These are phyloP conservation scores for Coemansia sp. DNA, from an alignment of 371 early-diverging fungal species.

Conservation along the genomic window DNA sequence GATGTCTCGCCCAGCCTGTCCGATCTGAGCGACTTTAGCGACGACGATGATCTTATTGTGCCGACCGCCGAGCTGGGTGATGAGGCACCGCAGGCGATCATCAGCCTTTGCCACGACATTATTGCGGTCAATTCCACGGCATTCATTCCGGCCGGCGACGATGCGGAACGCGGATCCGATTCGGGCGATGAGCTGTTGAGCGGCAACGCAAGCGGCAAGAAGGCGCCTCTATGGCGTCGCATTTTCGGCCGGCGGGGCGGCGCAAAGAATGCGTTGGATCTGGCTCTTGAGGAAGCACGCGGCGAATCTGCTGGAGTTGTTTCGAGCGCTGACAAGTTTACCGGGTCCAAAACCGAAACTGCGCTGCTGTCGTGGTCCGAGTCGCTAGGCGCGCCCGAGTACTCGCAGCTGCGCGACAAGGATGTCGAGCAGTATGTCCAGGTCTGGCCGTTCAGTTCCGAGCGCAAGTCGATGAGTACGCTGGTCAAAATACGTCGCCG, in stretches of 20 bases:
- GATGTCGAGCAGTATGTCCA: constrained; percentile 51
- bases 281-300: constrained; percentile 17
- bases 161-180: constrained; percentile 10
- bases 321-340: constrained; percentile 55
- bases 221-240: constrained; percentile 32
- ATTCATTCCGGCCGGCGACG: constrained; percentile 53
- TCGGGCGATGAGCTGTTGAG: constrained; percentile 22
- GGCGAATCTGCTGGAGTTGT: constrained; percentile 10
- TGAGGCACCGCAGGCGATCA: constrained; percentile 50
- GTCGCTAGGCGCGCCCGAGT: constrained; percentile 58
- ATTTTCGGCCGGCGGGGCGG: constrained; percentile 10
- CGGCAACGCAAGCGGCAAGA: constrained; percentile 9
- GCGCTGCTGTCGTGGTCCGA: constrained; percentile 81
- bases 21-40: constrained; percentile 48
- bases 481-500: constrained; percentile 54
- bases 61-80: constrained; percentile 43
- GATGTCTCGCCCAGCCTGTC: constrained; percentile 45
- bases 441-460: constrained; percentile 80
- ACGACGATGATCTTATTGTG: constrained; percentile 44
- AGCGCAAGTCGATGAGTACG: constrained; percentile 80
- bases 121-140: constrained; percentile 89
- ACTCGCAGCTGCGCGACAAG: constrained; percentile 58
- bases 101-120: constrained; percentile 63
- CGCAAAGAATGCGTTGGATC: not conserved
- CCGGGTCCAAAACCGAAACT: constrained; percentile 93